Conservation (phyloP, 2,329 filamentous ascomycete species). For the Pestalotiopsis sp. region DNA sequence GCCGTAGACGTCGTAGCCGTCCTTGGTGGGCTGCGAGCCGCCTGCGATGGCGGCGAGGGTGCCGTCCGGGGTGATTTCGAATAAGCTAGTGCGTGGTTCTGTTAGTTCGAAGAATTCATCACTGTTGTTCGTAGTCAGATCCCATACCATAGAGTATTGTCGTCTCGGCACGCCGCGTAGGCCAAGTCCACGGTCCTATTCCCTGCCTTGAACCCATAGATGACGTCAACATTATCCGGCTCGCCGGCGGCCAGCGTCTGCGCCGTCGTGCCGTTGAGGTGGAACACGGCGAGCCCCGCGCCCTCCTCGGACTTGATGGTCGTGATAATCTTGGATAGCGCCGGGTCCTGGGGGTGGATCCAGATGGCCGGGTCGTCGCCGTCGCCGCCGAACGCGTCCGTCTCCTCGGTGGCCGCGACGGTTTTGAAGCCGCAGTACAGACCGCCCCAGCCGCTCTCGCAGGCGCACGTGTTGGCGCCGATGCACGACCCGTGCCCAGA, state of each 20-base stretch:
- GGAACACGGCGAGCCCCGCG: conserved; percentile 49
- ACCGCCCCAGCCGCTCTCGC: conserved; percentile 42
- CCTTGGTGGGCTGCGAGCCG: conserved; percentile 44
- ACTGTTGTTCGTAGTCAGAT: neutral
- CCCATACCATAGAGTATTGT: conserved; percentile 54
- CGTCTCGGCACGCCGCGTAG: conserved; percentile 50
- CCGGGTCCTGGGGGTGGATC: conserved; percentile 40
- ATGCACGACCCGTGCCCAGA: conserved; percentile 41
- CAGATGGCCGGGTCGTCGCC: conserved; percentile 50
- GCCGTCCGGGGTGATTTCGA: conserved; percentile 48
- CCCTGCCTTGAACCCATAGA: conserved; percentile 47
- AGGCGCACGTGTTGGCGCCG: conserved; percentile 41
- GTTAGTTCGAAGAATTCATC: neutral
- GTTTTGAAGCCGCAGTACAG: conserved; percentile 45
- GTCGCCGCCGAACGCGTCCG: conserved; percentile 42
- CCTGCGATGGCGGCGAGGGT: conserved; percentile 42
- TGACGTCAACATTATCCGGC: conserved; percentile 56
- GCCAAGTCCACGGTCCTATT: conserved; percentile 45
- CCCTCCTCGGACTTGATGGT: conserved; percentile 51
- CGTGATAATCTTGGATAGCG: conserved; percentile 49
- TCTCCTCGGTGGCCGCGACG: conserved; percentile 41
- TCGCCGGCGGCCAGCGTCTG: conserved; percentile 45
- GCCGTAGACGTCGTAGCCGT: conserved; percentile 49
- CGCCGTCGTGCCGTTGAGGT: conserved; percentile 46
- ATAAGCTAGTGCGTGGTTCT: conserved; percentile 29